These are phyloP conservation scores for Pichia sp. DNA, from an alignment of 1,139 yeast species.

Conservation along the genomic window DNA sequence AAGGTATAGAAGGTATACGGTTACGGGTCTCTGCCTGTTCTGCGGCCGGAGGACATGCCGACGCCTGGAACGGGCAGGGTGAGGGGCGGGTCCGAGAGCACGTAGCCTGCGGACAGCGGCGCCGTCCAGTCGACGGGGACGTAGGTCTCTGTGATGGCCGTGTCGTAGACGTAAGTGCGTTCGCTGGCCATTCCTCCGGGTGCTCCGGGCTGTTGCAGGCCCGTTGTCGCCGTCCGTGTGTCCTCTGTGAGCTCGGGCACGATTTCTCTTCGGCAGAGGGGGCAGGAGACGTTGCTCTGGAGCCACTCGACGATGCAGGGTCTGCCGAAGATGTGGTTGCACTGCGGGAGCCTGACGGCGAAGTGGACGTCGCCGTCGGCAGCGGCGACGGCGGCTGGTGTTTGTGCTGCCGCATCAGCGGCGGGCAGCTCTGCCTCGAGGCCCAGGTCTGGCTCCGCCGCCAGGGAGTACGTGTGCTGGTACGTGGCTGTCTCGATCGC, in stretches of 20 bases:
- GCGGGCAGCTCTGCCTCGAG: not conserved
- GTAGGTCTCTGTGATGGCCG: slow-evolving; percentile 29
- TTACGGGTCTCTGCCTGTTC: slow-evolving; percentile 24
- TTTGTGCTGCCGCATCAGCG: not conserved
- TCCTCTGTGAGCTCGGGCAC: slow-evolving; percentile 23
- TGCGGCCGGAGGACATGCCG: slow-evolving; percentile 27
- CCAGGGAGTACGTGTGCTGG: slow-evolving; percentile 4
- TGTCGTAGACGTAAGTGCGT: slow-evolving; percentile 21
- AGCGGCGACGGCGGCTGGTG: not conserved
- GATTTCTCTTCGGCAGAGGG: slow-evolving; percentile 32
- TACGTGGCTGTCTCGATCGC: slow-evolving; percentile 25
- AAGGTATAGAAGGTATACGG: too few relatives aligned
- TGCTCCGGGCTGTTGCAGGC: not conserved
- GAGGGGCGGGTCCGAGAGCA: slow-evolving; percentile 27
- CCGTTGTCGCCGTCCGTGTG: not conserved
- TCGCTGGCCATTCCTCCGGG: not conserved
- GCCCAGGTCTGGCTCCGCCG: slow-evolving; percentile 3
- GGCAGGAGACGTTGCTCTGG: slow-evolving; percentile 29
- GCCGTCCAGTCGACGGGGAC: slow-evolving; percentile 32
- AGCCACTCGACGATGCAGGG: slow-evolving; percentile 34
- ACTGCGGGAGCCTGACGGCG: slow-evolving; percentile 30
- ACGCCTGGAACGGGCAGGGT: slow-evolving; percentile 28
- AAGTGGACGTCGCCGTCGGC: slow-evolving; percentile 19
- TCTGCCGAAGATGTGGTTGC: slow-evolving; percentile 31
- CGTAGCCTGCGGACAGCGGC: slow-evolving; percentile 21